phyloP scores from a whole-genome alignment of 495 filamentous ascomycete species.

The Tuber umbilicatum region DNA sequence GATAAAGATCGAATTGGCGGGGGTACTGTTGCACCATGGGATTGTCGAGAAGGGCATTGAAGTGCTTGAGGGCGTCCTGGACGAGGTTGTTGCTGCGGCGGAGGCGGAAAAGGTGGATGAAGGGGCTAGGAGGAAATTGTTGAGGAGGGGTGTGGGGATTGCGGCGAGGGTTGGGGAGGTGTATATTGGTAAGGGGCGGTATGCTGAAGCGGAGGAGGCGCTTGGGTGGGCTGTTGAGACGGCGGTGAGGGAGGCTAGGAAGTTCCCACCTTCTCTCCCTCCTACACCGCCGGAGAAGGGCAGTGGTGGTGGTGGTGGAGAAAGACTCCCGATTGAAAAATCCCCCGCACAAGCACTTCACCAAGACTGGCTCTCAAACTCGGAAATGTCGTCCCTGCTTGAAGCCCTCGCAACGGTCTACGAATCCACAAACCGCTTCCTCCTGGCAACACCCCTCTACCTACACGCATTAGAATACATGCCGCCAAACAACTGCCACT shows the following conservation, averaged over 20 bases:
- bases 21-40: slow-evolving; percentile 67
- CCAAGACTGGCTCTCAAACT: slow-evolving; percentile 14
- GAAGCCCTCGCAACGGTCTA: slow-evolving; percentile 63
- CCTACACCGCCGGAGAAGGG: slow-evolving; percentile 50
- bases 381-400: slow-evolving; percentile 30
- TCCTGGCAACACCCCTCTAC: slow-evolving; percentile 80
- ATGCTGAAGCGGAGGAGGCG: slow-evolving; percentile 62
- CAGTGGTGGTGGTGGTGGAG: slow-evolving; percentile 55
- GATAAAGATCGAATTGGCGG: slow-evolving; percentile 72
- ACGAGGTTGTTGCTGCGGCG: slow-evolving; percentile 51
- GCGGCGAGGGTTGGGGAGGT: slow-evolving; percentile 75
- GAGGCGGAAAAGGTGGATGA: slow-evolving; percentile 44
- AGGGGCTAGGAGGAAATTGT: slow-evolving; percentile 56
- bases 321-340: slow-evolving; percentile 45
- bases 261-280: background rate
- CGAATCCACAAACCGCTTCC: slow-evolving; percentile 58
- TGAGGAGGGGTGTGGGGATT: slow-evolving; percentile 66
- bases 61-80: slow-evolving; percentile 64
- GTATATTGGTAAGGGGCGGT: slow-evolving; percentile 57
- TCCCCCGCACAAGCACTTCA: slow-evolving; percentile 4
- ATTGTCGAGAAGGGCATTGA: slow-evolving; percentile 60
- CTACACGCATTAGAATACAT: slow-evolving; percentile 68
- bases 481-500: slow-evolving; percentile 56
- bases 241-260: slow-evolving; percentile 55
- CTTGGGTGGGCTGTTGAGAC: slow-evolving; percentile 80